Conservation (phyloP, 2,329 filamentous ascomycete species). For the Pyrenophora seminiperda region DNA sequence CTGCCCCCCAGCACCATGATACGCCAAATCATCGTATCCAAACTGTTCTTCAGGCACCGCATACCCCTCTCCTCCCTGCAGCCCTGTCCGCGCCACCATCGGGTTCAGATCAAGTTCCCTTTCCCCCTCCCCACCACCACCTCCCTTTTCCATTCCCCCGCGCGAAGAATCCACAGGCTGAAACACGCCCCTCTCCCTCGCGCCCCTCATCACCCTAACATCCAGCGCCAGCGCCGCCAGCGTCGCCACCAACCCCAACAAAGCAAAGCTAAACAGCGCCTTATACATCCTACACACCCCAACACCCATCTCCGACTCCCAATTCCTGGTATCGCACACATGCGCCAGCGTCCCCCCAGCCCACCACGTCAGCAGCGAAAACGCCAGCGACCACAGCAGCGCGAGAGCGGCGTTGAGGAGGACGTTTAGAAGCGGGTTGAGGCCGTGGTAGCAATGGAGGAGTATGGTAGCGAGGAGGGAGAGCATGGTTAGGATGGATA, state of each 20-base stretch:
- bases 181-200: slow-evolving; percentile 56
- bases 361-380: slow-evolving; percentile 60
- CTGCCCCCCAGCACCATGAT: slow-evolving; percentile 44
- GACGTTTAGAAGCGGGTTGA: slow-evolving; percentile 59
- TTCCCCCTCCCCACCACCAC: background rate
- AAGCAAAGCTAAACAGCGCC: slow-evolving; percentile 62
- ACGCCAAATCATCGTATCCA: slow-evolving; percentile 50
- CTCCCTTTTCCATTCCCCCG: slow-evolving; percentile 34
- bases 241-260: slow-evolving; percentile 55
- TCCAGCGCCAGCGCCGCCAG: slow-evolving; percentile 58
- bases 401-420: slow-evolving; percentile 55
- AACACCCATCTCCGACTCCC: slow-evolving; percentile 61
- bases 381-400: slow-evolving; percentile 59
- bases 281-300: slow-evolving; percentile 65
- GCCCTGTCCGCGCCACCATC: slow-evolving; percentile 10
- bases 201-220: slow-evolving; percentile 50
- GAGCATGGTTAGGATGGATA: slow-evolving; percentile 59
- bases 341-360: slow-evolving; percentile 59
- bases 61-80: slow-evolving; percentile 43
- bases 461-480: slow-evolving; percentile 54
- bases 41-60: slow-evolving; percentile 51
- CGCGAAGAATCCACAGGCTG: slow-evolving; percentile 54
- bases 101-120: slow-evolving; percentile 36
- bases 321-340: slow-evolving; percentile 56
- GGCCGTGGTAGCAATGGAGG: slow-evolving; percentile 58